phyloP scores from a whole-genome alignment of 768 basidiomycete species.

The Leccinum aurantiacum region DNA sequence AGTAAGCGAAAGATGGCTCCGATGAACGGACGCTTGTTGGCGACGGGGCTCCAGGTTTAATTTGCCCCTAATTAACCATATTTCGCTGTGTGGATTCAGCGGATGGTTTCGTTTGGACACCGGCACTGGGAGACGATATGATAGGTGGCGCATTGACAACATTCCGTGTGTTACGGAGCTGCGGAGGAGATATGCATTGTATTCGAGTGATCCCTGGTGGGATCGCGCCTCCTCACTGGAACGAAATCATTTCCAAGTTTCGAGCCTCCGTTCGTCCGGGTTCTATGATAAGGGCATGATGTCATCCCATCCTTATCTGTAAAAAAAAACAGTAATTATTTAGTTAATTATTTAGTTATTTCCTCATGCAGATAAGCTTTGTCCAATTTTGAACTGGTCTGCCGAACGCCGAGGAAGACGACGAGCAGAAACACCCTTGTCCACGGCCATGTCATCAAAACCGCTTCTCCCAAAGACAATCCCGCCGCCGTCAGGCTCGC shows the following conservation, averaged over 20 bases:
- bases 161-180: not conserved
- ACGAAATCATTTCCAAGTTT: not conserved
- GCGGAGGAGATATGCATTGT: not conserved
- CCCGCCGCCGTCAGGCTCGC: constrained; percentile 10
- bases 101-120: not conserved
- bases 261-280: not conserved
- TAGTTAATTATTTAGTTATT: constrained; percentile 8
- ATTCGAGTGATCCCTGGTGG: not conserved
- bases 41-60: constrained; percentile 9
- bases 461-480: constrained; percentile 35
- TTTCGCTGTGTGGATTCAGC: not conserved
- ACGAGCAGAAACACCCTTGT: constrained; percentile 13
- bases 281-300: constrained; percentile 8
- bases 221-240: not conserved
- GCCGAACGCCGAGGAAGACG: constrained; percentile 12
- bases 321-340: too few species aligned
- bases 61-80: not conserved
- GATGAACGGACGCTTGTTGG: constrained; percentile 7
- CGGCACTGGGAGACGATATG: not conserved
- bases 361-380: not conserved
- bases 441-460: constrained; percentile 28
- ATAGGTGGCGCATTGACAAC: not conserved
- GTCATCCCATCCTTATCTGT: constrained; percentile 1
- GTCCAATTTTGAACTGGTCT: constrained; percentile 15
- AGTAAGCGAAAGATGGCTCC: not conserved